These are phyloP conservation scores for Glycine soja DNA, from an alignment of 306 rosid genomes.

Conservation along the genomic window DNA sequence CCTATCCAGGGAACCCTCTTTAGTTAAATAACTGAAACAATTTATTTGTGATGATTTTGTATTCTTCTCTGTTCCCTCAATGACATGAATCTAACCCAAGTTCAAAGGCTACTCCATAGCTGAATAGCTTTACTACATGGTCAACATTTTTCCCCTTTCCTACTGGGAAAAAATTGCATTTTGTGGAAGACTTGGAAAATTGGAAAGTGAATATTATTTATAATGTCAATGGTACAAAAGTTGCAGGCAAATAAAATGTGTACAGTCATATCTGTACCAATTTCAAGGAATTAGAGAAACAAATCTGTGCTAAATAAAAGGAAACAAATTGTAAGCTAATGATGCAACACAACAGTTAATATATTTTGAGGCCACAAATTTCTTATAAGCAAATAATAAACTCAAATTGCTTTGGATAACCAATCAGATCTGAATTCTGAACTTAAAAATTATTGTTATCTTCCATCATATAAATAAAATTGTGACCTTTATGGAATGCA, in stretches of 20 bases:
- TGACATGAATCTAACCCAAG: background rate
- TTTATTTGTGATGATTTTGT: background rate
- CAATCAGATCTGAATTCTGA: conserved; percentile 2
- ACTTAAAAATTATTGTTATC: conserved; percentile 11
- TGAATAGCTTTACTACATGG: background rate
- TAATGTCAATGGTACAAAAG: background rate
- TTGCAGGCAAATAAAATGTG: background rate
- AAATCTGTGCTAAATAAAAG: background rate
- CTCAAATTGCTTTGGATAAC: background rate
- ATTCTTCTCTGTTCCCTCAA: conserved; percentile 26
- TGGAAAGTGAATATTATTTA: background rate
- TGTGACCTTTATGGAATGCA: conserved; percentile 8
- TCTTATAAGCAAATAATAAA: background rate
- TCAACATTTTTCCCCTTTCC: conserved; percentile 6
- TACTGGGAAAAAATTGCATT: background rate
- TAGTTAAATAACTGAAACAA: conserved; percentile 18
- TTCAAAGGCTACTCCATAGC: background rate
- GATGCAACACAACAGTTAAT: background rate
- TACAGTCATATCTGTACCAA: background rate
- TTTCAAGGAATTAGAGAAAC: background rate
- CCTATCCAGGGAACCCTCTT: background rate
- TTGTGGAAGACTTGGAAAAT: background rate
- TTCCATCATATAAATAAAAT: background rate
- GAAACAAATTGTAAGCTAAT: background rate
- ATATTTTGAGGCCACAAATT: conserved; percentile 11